Percentiles rank a stretch among this genome's conserved stretches.
These are phyloP conservation scores for Marasmius fiardii DNA, from an alignment of 1,284 basidiomycete genomes.

Conservation along the genomic window DNA sequence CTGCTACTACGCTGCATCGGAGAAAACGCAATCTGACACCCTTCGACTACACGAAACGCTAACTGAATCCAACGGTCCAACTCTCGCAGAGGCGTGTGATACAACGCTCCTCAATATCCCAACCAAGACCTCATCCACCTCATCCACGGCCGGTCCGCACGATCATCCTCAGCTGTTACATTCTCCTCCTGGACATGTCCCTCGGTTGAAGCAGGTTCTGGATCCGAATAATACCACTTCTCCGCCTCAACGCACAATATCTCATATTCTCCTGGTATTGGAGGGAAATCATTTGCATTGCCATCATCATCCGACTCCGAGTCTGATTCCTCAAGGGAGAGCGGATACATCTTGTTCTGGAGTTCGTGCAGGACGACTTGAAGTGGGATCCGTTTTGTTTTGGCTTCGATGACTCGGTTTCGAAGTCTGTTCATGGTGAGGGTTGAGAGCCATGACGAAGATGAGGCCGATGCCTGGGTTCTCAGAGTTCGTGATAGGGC, in stretches of 20 bases:
- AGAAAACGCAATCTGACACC: too few species aligned
- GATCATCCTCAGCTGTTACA: not conserved
- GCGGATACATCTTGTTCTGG: not conserved
- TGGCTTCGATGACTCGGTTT: not conserved
- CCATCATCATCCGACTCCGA: too few species aligned
- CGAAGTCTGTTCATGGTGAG: not conserved
- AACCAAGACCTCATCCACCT: not conserved
- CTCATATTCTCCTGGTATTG: not conserved
- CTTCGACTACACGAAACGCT: too few species aligned
- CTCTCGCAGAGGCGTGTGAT: too few species aligned
- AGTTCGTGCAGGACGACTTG: not conserved
- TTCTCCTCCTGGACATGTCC: not conserved
- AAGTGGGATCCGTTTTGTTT: not conserved
- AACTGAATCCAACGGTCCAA: too few species aligned
- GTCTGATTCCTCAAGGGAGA: not conserved
- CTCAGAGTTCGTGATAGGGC: too few species aligned
- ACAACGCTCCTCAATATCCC: too few species aligned
- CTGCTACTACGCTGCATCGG: too few species aligned
- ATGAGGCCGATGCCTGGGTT: too few species aligned
- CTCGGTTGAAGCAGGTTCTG: not conserved
- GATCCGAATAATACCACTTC: not conserved
- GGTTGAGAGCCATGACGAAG: not conserved
- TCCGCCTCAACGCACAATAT: not conserved
- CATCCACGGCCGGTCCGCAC: not conserved
- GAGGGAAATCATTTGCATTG: not conserved